These are phyloP conservation scores for Litchi chinensis DNA, from an alignment of 345 rosid genomes.

Conservation along the genomic window DNA sequence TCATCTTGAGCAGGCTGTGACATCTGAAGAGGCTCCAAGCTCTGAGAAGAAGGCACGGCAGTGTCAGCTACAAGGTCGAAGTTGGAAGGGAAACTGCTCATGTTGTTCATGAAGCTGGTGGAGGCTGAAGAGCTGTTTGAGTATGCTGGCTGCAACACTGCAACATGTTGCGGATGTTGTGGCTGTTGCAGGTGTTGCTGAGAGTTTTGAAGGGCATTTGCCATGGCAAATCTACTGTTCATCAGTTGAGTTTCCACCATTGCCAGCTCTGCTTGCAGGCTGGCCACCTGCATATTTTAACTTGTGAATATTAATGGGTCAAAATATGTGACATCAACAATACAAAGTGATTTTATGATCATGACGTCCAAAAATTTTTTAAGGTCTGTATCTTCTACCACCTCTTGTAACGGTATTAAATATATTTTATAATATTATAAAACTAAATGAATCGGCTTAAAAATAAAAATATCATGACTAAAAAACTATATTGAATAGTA, in stretches of 20 bases:
- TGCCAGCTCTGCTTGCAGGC: constrained; percentile 80
- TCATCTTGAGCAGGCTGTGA: constrained; percentile 45
- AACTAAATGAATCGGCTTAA: too few relatives aligned
- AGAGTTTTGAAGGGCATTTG: constrained; percentile 59
- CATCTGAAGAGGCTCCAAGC: constrained; percentile 54
- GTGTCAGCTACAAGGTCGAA: constrained; percentile 55
- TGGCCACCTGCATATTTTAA: constrained; percentile 59
- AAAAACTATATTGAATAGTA: too few relatives aligned
- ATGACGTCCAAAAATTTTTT: too few relatives aligned
- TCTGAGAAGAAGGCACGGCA: constrained; percentile 49
- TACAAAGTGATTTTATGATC: too few relatives aligned
- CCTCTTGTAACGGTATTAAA: too few relatives aligned
- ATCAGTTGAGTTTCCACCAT: constrained; percentile 78
- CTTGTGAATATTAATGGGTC: not conserved
- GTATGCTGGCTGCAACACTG: constrained; percentile 72
- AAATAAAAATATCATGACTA: too few relatives aligned
- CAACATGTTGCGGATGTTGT: constrained; percentile 40
- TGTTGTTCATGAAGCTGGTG: constrained; percentile 55
- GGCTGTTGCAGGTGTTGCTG: constrained; percentile 47
- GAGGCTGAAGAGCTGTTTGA: constrained; percentile 95
- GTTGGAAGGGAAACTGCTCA: constrained; percentile 47
- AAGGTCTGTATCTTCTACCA: too few relatives aligned
- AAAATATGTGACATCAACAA: too few relatives aligned
- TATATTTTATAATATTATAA: too few relatives aligned
- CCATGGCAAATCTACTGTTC: constrained; percentile 74